Evolutionary conservation across 768 basidiomycete genomes (phyloP), one percentile per base, ranked within the genome.

Genomic region (Clavaria fumosa): DNA sequence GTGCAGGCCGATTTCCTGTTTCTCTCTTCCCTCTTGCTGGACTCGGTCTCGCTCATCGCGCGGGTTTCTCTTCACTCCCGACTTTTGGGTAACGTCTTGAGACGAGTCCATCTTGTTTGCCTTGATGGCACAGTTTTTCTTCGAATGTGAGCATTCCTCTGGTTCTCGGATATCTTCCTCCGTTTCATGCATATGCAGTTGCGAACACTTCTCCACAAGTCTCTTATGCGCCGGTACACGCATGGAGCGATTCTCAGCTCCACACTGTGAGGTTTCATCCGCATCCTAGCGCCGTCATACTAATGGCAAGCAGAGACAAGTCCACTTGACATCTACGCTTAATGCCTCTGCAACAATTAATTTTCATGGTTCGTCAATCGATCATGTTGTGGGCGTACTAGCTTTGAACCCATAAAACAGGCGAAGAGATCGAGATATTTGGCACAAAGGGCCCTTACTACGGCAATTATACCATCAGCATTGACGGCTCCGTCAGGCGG

Each of bases 171-270:
- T 32, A 15, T 15, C 19, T 7, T 31, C 31, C 35, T 21, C 42
- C 11, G 22, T 22, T 22, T 28, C 23, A n/a, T 20, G 39, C 32
- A 31, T 31, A 12, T 34, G n/a, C 41, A 75, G 73, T 68, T 48
- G 71, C 73, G 47, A 71, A 74, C 47, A 56, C 61, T 50, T 71
- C 71, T 43, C 68, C 71, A 50, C 56, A 72, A 40, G 61, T 74
- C 49, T 47, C 57, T 40, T 75, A 72, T 46, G 49, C 54, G 21
- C 70, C 70, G 41, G 50, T 52, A 47, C 63, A 58, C 40, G 66
- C 67, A 41, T 74, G 70, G 71, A 49, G 49, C 32, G 67, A 70
- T 50, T n/a, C n/a, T n/a, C n/a, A n/a, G n/a, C n/a, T n/a, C n/a
- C n/a, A n/a, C n/a, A n/a, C n/a, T n/a, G n/a, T n/a, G n/a, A n/a